Evolutionary conservation across 2,329 filamentous ascomycete species (phyloP).

Genomic region (Orbilia brochopaga): DNA sequence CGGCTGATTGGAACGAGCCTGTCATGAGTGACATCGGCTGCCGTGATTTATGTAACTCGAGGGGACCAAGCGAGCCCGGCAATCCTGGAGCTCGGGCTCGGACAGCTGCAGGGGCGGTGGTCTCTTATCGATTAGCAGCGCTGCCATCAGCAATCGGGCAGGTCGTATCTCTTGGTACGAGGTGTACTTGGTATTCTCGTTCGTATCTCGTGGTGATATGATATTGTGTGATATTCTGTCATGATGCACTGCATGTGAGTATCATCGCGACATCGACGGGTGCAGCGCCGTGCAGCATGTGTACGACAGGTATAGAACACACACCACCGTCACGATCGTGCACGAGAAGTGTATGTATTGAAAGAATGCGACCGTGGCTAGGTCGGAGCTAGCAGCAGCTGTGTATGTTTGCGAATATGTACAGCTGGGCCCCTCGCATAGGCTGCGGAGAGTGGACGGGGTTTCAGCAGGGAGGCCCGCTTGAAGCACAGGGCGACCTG

Average conservation of each 20-base stretch:
- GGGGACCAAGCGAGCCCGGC: not conserved
- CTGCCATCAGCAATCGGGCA: not conserved
- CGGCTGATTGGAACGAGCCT: too few relatives aligned
- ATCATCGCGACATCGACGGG: too few relatives aligned
- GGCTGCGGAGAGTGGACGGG: not conserved
- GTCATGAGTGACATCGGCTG: not conserved
- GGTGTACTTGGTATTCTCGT: not conserved
- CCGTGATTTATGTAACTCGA: slow-evolving; percentile 1
- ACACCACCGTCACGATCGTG: too few relatives aligned
- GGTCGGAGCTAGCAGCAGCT: not conserved
- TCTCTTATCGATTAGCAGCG: slow-evolving; percentile 9
- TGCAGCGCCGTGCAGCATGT: too few relatives aligned
- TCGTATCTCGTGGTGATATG: too few relatives aligned
- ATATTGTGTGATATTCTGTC: too few relatives aligned
- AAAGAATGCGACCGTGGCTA: not conserved
- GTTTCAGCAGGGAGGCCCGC: not conserved
- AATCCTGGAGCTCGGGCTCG: not conserved
- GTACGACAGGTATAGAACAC: too few relatives aligned
- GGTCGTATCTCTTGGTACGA: not conserved
- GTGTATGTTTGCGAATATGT: too few relatives aligned
- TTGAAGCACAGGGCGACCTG: not conserved
- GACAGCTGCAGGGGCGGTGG: not conserved
- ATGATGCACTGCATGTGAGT: too few relatives aligned
- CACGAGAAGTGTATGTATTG: too few relatives aligned
- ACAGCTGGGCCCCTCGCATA: not conserved